These are phyloP conservation scores for Licmophora abbreviata DNA, from an alignment of 108 stramenopile genomes.

Conservation along the genomic window DNA sequence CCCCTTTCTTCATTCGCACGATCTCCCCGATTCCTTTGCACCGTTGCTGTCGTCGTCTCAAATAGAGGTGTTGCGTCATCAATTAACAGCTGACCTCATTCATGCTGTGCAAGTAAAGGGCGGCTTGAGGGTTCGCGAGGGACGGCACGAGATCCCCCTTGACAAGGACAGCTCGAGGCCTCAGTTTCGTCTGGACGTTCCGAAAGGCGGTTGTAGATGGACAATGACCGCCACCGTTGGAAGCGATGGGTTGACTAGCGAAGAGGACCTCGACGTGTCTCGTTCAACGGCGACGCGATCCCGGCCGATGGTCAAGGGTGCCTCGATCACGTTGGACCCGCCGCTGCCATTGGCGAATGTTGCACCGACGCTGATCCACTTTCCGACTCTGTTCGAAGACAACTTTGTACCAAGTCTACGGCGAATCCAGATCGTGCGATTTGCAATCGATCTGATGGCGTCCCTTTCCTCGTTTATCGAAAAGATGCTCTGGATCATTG, in stretches of 20 bases:
- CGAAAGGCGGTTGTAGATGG: slow-evolving; percentile 47
- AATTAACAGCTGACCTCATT: slow-evolving; percentile 72
- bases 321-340: slow-evolving; percentile 61
- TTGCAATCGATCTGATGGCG: slow-evolving; percentile 44
- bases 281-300: slow-evolving; percentile 46
- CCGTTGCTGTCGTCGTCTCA: slow-evolving; percentile 77
- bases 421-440: slow-evolving; percentile 50
- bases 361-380: slow-evolving; percentile 79
- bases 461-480: slow-evolving; percentile 64
- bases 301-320: slow-evolving; percentile 71
- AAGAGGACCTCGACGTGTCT: slow-evolving; percentile 62
- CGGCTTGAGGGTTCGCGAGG: slow-evolving; percentile 45
- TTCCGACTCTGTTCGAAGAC: slow-evolving; percentile 82
- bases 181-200: slow-evolving; percentile 60
- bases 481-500: slow-evolving; percentile 72
- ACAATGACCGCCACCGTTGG: slow-evolving; percentile 48
- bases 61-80: slow-evolving; percentile 51
- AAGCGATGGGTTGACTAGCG: slow-evolving; percentile 49
- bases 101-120: slow-evolving; percentile 64
- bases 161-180: slow-evolving; percentile 69
- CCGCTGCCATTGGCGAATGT: slow-evolving; percentile 72
- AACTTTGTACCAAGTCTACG: slow-evolving; percentile 38
- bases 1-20: slow-evolving; percentile 11
- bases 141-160: slow-evolving; percentile 71
- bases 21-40: slow-evolving; percentile 82